Conservation (phyloP, 164 flowering plant species). For the Vitis rotundifolia region DNA sequence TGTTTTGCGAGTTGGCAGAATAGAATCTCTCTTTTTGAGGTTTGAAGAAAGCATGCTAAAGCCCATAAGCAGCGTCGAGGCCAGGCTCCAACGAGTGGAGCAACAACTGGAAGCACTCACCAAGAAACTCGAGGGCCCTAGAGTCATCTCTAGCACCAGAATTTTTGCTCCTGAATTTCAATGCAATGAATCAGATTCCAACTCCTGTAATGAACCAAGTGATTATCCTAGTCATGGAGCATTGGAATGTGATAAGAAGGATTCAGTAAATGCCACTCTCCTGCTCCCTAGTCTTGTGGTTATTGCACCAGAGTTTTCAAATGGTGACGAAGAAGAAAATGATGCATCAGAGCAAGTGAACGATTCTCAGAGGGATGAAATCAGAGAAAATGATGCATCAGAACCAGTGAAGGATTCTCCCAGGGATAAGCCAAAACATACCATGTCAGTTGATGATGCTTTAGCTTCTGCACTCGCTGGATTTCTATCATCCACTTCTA, state of each 20-base stretch:
- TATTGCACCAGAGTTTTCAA: slow-evolving; percentile 64
- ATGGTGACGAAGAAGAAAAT: slow-evolving; percentile 44
- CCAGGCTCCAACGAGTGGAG: slow-evolving; percentile 70
- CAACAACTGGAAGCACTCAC: slow-evolving; percentile 57
- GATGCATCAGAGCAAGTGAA: too few relatives aligned
- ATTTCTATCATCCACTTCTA: slow-evolving; percentile 42
- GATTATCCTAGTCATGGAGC: slow-evolving; percentile 12
- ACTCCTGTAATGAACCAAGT: slow-evolving; percentile 28
- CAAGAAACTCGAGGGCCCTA: slow-evolving; percentile 30
- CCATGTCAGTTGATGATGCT: slow-evolving; percentile 75
- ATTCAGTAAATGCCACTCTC: slow-evolving; percentile 20
- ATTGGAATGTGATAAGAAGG: slow-evolving; percentile 27
- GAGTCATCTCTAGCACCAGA: slow-evolving; percentile 35
- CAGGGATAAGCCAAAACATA: slow-evolving; percentile 26
- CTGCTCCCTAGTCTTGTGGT: slow-evolving; percentile 44
- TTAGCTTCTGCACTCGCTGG: slow-evolving; percentile 79
- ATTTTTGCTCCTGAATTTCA: slow-evolving; percentile 51
- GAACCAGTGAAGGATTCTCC: slow-evolving; percentile 22
- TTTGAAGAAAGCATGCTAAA: slow-evolving; percentile 81
- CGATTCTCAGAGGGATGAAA: too few relatives aligned
- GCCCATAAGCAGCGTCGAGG: slow-evolving; percentile 68
- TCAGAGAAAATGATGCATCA: slow-evolving; percentile 21
- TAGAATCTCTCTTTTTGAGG: slow-evolving; percentile 62
- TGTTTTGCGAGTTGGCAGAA: slow-evolving; percentile 58
- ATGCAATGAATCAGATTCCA: slow-evolving; percentile 39